Base-by-base conservation (phyloP, 2,329 filamentous ascomycete species). In the Pseudomassariella vexata region DNA sequence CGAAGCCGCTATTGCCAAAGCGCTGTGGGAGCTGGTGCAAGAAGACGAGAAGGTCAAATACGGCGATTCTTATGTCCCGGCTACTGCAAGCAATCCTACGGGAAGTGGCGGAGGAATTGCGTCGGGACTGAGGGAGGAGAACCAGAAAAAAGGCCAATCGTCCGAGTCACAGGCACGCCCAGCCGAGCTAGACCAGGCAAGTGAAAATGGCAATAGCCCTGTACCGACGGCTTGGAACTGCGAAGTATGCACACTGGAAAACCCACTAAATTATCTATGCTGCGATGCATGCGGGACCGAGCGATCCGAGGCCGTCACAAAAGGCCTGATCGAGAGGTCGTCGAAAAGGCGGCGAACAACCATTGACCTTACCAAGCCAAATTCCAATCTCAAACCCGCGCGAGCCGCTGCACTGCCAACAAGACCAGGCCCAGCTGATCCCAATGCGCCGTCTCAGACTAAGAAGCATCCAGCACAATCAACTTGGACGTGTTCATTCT, bases 1-100 rank as follows among this genome's bases (percentile, higher is more conserved):
- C 47, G 86, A 95, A 35, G 70, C 76, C 16, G 89, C 89, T 5
- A 94, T 95, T 39, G 79, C 87, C 32, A 79, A 89, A 49, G 88
- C 88, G 0, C 66, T 94, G 19, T 88, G 85, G 64, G 89, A 95
- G 48, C 66, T 95, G 12, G 82, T 92, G 17, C 83, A 94, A 50
- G 79, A 94, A 52, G 88, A 94, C 40, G 74, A 83, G 40, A 60
- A 56, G 39, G 49, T 49, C 23, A 70, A 68, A 45, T 72, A 77
- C 41, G 74, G 76, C n/a, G 57, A 62, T 33, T 66, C 60, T 11
- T 70, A 78, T 47, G 63, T 73, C 33, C 49, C 54, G 36, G 59
- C 63, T 0, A 75, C 66, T 34, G 63, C 66, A 19, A 57, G 66
- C 17, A 68, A 69, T 37, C 73, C 76, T 11, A 64, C 63, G 6